These are phyloP conservation scores for Vitis rupestris DNA, from an alignment of 164 flowering plant genomes.

Conservation along the genomic window DNA sequence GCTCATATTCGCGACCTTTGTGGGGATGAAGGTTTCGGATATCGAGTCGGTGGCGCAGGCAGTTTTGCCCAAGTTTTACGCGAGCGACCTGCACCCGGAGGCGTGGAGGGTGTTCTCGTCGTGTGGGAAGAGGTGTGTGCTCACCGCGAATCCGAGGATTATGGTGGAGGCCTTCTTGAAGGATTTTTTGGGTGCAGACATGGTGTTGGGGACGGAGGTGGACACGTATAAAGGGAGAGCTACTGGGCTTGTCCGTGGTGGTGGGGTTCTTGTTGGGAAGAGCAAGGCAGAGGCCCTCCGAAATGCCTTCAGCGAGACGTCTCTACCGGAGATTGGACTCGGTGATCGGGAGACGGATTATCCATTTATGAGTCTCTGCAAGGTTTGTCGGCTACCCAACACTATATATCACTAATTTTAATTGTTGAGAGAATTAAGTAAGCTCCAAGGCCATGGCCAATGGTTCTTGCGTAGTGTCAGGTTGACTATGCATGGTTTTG, in stretches of 20 bases:
- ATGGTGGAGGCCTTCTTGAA: slow-evolving; percentile 60
- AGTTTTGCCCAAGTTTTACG: slow-evolving; percentile 45
- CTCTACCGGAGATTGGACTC: slow-evolving; percentile 37
- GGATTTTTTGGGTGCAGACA: slow-evolving; percentile 47
- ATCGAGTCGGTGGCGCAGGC: slow-evolving; percentile 47
- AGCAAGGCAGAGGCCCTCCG: slow-evolving; percentile 36
- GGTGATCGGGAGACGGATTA: slow-evolving; percentile 37
- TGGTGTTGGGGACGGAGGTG: slow-evolving; percentile 56
- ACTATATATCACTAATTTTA: too few species aligned
- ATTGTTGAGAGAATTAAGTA: too few species aligned
- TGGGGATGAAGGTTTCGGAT: slow-evolving; percentile 29
- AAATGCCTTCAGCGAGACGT: slow-evolving; percentile 19
- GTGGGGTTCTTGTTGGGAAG: slow-evolving; percentile 39
- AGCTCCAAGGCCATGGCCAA: too few species aligned
- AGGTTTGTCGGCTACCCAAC: slow-evolving; percentile 17
- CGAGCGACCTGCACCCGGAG: slow-evolving; percentile 35
- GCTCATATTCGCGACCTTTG: slow-evolving; percentile 33
- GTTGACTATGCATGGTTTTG: too few species aligned
- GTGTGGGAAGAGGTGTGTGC: slow-evolving; percentile 35
- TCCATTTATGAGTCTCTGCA: slow-evolving; percentile 39
- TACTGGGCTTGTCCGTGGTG: slow-evolving; percentile 33
- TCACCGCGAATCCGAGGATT: slow-evolving; percentile 47
- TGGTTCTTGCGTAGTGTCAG: too few species aligned
- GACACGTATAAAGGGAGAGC: slow-evolving; percentile 35
- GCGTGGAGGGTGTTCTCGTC: slow-evolving; percentile 41